Evolutionary conservation across 1,284 basidiomycete species (phyloP).

Genomic region (Ganoderma sinense): DNA sequence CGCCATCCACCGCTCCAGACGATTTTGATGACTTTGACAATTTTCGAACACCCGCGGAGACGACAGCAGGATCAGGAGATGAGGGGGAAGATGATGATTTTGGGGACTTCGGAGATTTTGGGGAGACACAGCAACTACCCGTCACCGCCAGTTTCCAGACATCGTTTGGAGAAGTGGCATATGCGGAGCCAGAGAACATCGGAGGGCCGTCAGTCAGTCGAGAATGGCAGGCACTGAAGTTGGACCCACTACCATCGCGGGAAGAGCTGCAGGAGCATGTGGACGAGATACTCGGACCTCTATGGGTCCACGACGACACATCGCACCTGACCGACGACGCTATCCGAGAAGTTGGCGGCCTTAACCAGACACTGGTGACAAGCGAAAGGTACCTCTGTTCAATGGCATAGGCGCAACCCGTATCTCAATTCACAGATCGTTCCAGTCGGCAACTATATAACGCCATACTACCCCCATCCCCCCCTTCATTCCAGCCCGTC

Average conservation of each 20-base stretch:
- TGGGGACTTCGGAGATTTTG: conserved; percentile 90
- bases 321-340: conserved; percentile 70
- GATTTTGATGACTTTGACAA: conserved; percentile 74
- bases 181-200: conserved; percentile 37
- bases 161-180: conserved; percentile 46
- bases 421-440: conserved; percentile 38
- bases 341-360: conserved; percentile 81
- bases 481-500: conserved; percentile 77
- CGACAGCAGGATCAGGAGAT: conserved; percentile 44
- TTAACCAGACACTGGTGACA: conserved; percentile 78
- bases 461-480: conserved; percentile 63
- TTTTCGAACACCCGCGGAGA: conserved; percentile 65
- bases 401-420: conserved; percentile 23
- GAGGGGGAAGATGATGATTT: conserved; percentile 64
- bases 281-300: conserved; percentile 67
- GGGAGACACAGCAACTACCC: conserved; percentile 60
- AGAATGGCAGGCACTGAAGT: conserved; percentile 67
- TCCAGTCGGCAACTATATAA: conserved; percentile 81
- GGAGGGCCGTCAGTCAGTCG: conserved; percentile 50
- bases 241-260: conserved; percentile 70
- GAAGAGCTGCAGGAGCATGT: conserved; percentile 68
- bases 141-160: conserved; percentile 24
- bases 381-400: conserved; percentile 67
- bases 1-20: conserved; percentile 48
- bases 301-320: conserved; percentile 63